Evolutionary conservation across 75 land plant genomes (phyloP).

Genomic region (Pinus taeda): DNA sequence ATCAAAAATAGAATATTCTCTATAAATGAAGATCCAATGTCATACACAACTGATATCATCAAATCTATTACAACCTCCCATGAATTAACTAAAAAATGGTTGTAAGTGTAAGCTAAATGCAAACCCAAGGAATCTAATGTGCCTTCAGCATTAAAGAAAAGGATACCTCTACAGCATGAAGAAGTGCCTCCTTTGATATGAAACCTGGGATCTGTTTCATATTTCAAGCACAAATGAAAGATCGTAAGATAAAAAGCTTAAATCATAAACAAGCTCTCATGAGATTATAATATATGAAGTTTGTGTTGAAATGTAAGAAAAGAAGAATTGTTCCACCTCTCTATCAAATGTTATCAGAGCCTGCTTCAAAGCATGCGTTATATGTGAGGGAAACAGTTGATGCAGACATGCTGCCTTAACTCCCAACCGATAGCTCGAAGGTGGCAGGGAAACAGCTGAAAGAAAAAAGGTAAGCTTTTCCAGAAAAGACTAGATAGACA

Average conservation of each 20-base stretch:
- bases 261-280: neutral
- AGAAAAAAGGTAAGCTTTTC: conserved; percentile 13
- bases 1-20: neutral
- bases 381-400: conserved; percentile 61
- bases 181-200: conserved; percentile 74
- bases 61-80: neutral
- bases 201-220: conserved; percentile 82
- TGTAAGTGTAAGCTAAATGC: neutral
- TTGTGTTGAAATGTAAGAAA: neutral
- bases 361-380: conserved; percentile 70
- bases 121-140: neutral
- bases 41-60: neutral
- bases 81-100: neutral
- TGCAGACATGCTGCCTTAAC: conserved; percentile 76
- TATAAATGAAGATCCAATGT: neutral
- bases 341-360: conserved; percentile 59
- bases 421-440: conserved; percentile 93
- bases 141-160: neutral
- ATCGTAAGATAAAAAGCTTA: neutral
- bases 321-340: conserved; percentile 60
- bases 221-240: neutral
- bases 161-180: conserved; percentile 96
- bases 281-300: neutral
- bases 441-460: conserved; percentile 60
- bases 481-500: neutral